A percentile compares a stretch with the other conserved stretches of the same genome.
Evolutionary conservation across 805 yeast genomes (phyloP).

Genomic region (Sugiyamaella americana): DNA sequence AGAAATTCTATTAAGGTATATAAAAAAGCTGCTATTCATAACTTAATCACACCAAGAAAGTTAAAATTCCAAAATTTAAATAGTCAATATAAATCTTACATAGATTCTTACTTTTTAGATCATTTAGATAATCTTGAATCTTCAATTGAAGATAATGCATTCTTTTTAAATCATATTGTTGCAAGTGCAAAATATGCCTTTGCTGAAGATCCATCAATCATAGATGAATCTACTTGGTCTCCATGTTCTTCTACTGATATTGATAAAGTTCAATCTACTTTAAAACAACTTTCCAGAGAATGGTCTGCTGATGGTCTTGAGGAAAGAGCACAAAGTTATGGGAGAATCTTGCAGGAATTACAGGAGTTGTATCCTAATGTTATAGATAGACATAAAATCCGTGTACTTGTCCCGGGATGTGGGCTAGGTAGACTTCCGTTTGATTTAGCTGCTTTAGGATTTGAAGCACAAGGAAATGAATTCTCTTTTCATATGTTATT

Average conservation of each 20-base stretch:
- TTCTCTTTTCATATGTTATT: constrained; percentile 73
- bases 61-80: constrained; percentile 9
- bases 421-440: constrained; percentile 83
- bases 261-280: constrained; percentile 51
- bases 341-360: constrained; percentile 46
- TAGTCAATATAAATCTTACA: constrained; percentile 1
- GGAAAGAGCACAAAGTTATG: constrained; percentile 53
- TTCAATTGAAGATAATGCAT: constrained; percentile 18
- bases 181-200: not conserved
- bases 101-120: constrained; percentile 6
- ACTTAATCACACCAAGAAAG: constrained; percentile 13
- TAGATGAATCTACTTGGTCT: not conserved
- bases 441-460: constrained; percentile 44
- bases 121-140: constrained; percentile 16
- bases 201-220: not conserved
- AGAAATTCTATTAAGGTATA: constrained; percentile 13
- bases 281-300: constrained; percentile 71
- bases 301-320: constrained; percentile 54
- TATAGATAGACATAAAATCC: constrained; percentile 21
- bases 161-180: constrained; percentile 22
- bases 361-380: constrained; percentile 27
- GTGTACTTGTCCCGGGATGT: constrained; percentile 76
- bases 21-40: constrained; percentile 6
- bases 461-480: constrained; percentile 69
- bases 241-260: constrained; percentile 38